phyloP scores from a whole-genome alignment of 768 basidiomycete species.

The Rickenella mellea region DNA sequence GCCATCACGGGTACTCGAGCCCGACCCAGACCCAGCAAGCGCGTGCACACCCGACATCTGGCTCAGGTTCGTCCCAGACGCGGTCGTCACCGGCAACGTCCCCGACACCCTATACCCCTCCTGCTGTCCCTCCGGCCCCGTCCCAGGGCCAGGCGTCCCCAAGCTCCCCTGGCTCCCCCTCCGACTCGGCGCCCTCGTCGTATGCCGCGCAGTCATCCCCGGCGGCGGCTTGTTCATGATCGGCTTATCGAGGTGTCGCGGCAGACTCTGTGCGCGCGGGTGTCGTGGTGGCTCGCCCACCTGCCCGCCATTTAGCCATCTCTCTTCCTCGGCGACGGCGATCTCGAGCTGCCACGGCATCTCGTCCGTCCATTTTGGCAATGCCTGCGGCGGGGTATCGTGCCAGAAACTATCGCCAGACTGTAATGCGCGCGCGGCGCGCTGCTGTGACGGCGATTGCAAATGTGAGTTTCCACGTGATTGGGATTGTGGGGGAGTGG shows the following conservation, averaged over 20 bases:
- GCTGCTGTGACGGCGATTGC: constrained; percentile 25
- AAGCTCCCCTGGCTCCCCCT: background rate
- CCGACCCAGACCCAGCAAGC: background rate
- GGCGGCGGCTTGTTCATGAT: constrained; percentile 53
- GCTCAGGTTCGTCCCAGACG: constrained; percentile 12
- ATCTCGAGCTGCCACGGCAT: constrained; percentile 72
- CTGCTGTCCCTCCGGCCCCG: background rate
- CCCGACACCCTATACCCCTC: background rate
- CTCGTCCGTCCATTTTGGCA: constrained; percentile 58
- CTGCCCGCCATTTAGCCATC: constrained; percentile 40
- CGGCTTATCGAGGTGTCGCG: constrained; percentile 87
- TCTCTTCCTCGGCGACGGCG: constrained; percentile 80
- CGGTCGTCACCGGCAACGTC: background rate
- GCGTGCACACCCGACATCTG: constrained; percentile 1
- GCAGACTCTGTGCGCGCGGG: constrained; percentile 81
- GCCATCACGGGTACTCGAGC: background rate
- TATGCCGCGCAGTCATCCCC: background rate
- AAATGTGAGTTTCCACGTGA: no score
- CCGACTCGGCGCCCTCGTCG: background rate
- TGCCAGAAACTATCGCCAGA: no score
- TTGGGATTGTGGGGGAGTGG: constrained; percentile 19
- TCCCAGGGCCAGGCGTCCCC: background rate
- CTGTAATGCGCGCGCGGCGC: constrained; percentile 15
- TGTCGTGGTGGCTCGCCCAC: background rate
- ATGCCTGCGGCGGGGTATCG: constrained; percentile 8